Evolutionary conservation across 441 rosid species (phyloP).

Genomic region (Corymbia calophylla): DNA sequence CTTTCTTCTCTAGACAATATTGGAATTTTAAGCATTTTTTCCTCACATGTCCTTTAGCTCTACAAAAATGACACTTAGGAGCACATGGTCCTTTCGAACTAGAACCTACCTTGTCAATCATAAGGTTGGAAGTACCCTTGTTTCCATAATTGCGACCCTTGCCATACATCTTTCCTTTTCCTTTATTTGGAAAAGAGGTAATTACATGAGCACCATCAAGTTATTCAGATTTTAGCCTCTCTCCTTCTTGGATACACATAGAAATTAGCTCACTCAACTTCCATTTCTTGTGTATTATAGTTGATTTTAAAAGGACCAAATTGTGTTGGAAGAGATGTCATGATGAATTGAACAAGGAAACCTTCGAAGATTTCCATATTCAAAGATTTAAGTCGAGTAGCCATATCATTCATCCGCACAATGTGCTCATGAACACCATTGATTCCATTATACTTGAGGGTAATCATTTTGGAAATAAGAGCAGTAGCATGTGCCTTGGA

Average conservation of each 20-base stretch:
- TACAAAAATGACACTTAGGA: neutral
- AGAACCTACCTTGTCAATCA: neutral
- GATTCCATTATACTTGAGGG: neutral
- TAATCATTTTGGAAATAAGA: too few species aligned
- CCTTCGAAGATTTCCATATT: neutral
- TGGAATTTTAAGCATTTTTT: neutral
- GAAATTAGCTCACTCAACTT: neutral
- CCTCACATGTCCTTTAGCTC: neutral
- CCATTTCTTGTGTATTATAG: neutral
- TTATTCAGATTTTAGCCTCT: rapidly evolving
- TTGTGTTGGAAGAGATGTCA: neutral
- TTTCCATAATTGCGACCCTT: neutral
- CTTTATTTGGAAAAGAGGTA: neutral
- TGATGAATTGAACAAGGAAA: neutral
- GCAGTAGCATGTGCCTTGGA: too few species aligned
- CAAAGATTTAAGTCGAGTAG: neutral
- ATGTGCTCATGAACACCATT: neutral
- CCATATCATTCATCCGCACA: neutral
- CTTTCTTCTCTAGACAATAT: neutral
- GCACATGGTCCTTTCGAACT: neutral
- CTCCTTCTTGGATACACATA: neutral
- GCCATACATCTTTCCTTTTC: neutral
- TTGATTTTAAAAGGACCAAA: neutral
- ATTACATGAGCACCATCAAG: neutral
- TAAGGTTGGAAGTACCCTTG: neutral